phyloP scores from a whole-genome alignment of 2,329 filamentous ascomycete species.

The Phaeophleospora eucalypticola region DNA sequence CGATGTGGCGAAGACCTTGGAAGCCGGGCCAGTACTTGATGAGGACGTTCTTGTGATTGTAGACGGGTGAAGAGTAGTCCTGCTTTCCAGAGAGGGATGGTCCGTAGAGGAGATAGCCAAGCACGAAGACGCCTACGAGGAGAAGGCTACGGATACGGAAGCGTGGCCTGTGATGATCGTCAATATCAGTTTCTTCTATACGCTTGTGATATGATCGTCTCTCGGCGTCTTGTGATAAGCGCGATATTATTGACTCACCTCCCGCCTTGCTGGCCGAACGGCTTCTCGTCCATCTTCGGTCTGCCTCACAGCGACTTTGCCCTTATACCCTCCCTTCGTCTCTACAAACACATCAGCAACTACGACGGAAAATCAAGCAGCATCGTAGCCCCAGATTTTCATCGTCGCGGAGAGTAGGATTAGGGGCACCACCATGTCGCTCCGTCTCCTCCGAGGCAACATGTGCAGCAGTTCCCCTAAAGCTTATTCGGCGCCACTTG shows the following conservation, averaged over 20 bases:
- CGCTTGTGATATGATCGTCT: too few species aligned
- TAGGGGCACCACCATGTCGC: too few species aligned
- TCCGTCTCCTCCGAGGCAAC: too few species aligned
- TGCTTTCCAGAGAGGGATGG: neutral
- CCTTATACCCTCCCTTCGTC: too few species aligned
- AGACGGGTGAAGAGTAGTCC: neutral
- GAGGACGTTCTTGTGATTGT: neutral
- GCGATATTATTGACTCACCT: neutral
- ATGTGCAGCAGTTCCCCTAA: too few species aligned
- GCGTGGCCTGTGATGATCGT: neutral
- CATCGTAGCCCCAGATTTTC: too few species aligned
- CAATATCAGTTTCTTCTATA: neutral
- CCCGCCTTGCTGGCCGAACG: neutral
- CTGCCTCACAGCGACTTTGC: too few species aligned
- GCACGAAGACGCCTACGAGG: neutral
- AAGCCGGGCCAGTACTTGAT: conserved; percentile 9
- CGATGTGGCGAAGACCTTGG: conserved; percentile 5
- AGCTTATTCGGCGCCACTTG: too few species aligned
- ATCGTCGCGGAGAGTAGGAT: too few species aligned
- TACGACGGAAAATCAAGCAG: too few species aligned
- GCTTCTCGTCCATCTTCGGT: conserved; percentile 1
- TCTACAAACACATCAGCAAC: too few species aligned
- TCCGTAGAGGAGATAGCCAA: conserved; percentile 2
- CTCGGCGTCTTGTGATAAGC: too few species aligned
- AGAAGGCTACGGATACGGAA: neutral